Evolutionary conservation across 768 basidiomycete genomes (phyloP), one percentile per base, ranked within the genome.

Genomic region (Candolleomyces eurysporus): DNA sequence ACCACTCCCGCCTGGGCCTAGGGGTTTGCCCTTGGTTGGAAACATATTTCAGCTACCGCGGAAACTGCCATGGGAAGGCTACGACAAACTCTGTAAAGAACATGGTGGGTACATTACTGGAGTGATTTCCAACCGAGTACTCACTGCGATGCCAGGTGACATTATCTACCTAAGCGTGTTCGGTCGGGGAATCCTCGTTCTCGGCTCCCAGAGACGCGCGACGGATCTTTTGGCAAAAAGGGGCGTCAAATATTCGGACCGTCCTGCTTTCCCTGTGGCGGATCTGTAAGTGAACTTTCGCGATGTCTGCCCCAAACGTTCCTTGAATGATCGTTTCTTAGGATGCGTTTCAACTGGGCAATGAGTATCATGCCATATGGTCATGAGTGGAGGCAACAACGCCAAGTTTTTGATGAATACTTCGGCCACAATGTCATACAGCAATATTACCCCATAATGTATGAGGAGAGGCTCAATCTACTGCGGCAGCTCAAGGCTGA

Each of bases 351-450:
- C 50, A 36, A 48, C n/a, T 61, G 57, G 57, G 42, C 11, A 6
- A 50, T 63, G 13, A 48, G 17, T 4, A 14, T 63, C 4, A 54
- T 61, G 13, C 42, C 30, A 14, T 76, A 75, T 48, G 71, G 71
- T 0, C 58, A 64, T 21, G 4, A 40, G 36, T 73, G 69, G 52
- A 63, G 62, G 11, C 60, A 58, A 39, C 66, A 71, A 49, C 68
- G 74, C 2, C 65, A 64, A 19, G 58, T 67, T 53, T 64, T 72
- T 22, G 69, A 73, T n/a, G 59, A 73, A 11, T 57, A 67, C 60
- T 61, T 75, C n/a, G 69, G 65, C 32, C 61, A 51, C 9, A 65
- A 66, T 13, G 63, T 64, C 5, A 16, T 56, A 10, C 19, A n/a
- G 2, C 46, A 61, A 14, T 67, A 68, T 40, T 50, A 57, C 31